A percentile compares a stretch with the other conserved stretches of the same genome.
phyloP scores from a whole-genome alignment of 2,329 filamentous ascomycete species.

The Esteya vermicola region DNA sequence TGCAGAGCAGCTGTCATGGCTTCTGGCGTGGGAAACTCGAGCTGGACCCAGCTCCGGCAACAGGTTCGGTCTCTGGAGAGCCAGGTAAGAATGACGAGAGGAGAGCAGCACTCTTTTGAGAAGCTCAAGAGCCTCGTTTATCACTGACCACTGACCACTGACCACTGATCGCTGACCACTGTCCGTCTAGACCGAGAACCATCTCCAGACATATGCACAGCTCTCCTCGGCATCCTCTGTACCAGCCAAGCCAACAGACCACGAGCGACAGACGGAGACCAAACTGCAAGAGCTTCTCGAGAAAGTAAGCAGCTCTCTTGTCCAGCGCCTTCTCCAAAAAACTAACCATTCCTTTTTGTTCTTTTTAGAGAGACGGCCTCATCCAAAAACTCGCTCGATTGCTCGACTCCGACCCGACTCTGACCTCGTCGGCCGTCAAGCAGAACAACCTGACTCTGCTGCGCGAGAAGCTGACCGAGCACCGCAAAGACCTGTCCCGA shows the following conservation, averaged over 20 bases:
- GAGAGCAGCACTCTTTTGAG: no score
- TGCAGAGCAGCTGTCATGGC: no score
- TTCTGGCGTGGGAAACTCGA: constrained; percentile 23
- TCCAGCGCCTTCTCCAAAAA: not conserved
- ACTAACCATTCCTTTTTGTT: no score
- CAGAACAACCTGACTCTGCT: constrained; percentile 90
- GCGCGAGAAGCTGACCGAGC: constrained; percentile 76
- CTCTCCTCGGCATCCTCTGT: constrained; percentile 71
- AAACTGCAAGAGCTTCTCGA: constrained; percentile 76
- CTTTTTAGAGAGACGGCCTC: constrained; percentile 62
- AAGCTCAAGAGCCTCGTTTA: no score
- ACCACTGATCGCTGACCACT: not conserved
- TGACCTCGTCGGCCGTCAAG: constrained; percentile 86
- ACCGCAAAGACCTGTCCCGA: constrained; percentile 67
- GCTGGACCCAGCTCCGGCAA: constrained; percentile 90
- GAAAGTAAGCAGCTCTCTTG: constrained; percentile 48
- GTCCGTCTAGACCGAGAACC: constrained; percentile 60
- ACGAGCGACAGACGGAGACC: constrained; percentile 65
- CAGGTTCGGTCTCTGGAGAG: constrained; percentile 80
- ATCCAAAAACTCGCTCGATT: constrained; percentile 74
- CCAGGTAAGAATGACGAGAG: no score
- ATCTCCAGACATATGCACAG: constrained; percentile 80
- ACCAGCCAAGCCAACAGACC: constrained; percentile 68
- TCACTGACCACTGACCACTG: not conserved
- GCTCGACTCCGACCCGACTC: constrained; percentile 79